Evolutionary conservation across 2,329 filamentous ascomycete genomes (phyloP).

Genomic region (Metarhizium guizhouense): DNA sequence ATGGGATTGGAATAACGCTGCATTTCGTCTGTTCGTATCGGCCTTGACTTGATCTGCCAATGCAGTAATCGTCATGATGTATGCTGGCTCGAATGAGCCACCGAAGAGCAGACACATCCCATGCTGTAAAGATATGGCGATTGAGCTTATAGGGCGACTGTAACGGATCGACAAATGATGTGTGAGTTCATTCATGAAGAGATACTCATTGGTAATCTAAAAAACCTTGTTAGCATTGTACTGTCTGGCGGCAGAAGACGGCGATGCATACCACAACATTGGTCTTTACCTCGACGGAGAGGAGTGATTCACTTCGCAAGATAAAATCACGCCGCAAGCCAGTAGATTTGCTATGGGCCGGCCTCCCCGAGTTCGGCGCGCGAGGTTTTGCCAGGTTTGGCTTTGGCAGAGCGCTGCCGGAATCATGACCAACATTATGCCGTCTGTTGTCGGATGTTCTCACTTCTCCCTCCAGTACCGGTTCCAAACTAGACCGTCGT

Average conservation of each 20-base stretch:
- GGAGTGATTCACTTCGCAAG: background rate
- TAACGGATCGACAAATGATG: conserved; percentile 67
- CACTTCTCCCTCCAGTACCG: conserved; percentile 4
- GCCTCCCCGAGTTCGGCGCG: background rate
- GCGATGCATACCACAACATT: conserved; percentile 19
- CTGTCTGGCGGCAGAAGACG: background rate
- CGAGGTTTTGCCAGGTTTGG: conserved; percentile 5
- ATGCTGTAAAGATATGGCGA: conserved; percentile 70
- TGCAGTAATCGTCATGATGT: conserved; percentile 65
- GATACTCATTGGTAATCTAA: conserved; percentile 66
- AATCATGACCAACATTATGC: background rate
- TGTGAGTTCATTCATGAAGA: conserved; percentile 65
- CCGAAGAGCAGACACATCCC: conserved; percentile 66
- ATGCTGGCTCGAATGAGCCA: conserved; percentile 69
- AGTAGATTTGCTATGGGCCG: background rate
- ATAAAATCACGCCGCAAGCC: background rate
- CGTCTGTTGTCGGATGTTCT: background rate
- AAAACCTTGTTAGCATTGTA: background rate
- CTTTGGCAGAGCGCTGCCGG: background rate
- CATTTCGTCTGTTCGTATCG: conserved; percentile 72
- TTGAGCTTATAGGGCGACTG: conserved; percentile 61
- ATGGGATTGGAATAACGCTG: conserved; percentile 66
- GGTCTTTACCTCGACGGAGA: conserved; percentile 17
- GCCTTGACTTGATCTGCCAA: conserved; percentile 60
- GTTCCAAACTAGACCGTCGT: conserved; percentile 3